Conservation (phyloP, 768 basidiomycete genomes). For the Leccinum imitatum region DNA sequence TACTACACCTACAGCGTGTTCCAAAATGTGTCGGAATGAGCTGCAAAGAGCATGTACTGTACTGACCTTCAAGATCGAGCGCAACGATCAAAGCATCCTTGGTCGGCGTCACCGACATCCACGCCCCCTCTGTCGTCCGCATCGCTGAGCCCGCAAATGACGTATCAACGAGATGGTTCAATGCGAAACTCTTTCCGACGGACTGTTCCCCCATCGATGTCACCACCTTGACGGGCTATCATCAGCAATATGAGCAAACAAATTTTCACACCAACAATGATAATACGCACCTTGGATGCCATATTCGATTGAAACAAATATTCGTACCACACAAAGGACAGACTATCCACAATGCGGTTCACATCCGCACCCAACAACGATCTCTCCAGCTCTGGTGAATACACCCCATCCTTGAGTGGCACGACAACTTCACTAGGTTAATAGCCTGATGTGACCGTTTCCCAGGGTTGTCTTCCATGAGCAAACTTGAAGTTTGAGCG, state of each 20-base stretch:
- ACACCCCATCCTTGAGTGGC: conserved; percentile 58
- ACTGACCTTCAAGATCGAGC: conserved; percentile 60
- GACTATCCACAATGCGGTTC: conserved; percentile 50
- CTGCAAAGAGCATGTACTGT: fast-evolving
- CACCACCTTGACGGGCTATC: conserved; percentile 59
- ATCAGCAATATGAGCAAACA: not conserved
- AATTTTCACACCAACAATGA: fast-evolving
- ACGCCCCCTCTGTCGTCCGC: conserved; percentile 65
- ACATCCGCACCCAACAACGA: conserved; percentile 59
- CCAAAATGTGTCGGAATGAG: not conserved
- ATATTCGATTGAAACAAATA: conserved; percentile 62
- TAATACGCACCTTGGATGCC: conserved; percentile 46
- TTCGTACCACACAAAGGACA: conserved; percentile 67
- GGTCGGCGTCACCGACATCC: conserved; percentile 67
- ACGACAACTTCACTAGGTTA: conserved; percentile 19
- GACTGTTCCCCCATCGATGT: conserved; percentile 72
- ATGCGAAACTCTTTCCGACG: conserved; percentile 57
- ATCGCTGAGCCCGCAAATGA: conserved; percentile 67
- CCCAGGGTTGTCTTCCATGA: not conserved
- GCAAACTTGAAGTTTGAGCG: not conserved
- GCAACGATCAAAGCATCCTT: conserved; percentile 53
- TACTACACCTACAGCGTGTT: conserved; percentile 38
- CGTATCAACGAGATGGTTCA: conserved; percentile 62
- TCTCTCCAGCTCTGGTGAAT: conserved; percentile 48
- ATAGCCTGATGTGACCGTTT: not conserved